phyloP scores from a whole-genome alignment of 768 basidiomycete genomes.

The Termitomyces sp. region DNA sequence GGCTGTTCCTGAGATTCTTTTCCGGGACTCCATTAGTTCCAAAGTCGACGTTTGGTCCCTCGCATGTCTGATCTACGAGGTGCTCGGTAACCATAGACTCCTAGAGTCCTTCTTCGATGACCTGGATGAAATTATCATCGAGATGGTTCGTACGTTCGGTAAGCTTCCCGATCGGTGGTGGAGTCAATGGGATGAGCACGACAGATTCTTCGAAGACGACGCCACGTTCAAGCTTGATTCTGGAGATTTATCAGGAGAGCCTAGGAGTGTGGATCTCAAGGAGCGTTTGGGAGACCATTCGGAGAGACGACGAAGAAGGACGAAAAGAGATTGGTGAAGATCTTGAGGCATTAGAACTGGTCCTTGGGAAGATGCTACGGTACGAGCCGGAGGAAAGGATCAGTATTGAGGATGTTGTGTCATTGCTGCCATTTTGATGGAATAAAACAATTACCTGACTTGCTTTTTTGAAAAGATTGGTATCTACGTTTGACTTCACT shows the following conservation, averaged over 20 bases:
- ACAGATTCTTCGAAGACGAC: slow-evolving; percentile 2
- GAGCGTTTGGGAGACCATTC: slow-evolving; percentile 1
- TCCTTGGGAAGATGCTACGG: neutral
- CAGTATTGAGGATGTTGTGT: slow-evolving; percentile 4
- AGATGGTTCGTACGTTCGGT: slow-evolving; percentile 5
- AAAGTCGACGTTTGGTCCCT: slow-evolving; percentile 3
- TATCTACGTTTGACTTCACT: too few species aligned
- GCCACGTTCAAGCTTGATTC: neutral
- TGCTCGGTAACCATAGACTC: slow-evolving; percentile 3
- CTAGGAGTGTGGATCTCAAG: slow-evolving; percentile 4
- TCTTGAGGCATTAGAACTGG: neutral
- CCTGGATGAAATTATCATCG: slow-evolving; percentile 1
- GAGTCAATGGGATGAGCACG: neutral
- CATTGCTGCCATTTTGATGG: slow-evolving; percentile 1
- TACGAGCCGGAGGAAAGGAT: slow-evolving; percentile 7
- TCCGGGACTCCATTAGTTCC: neutral
- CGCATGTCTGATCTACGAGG: slow-evolving; percentile 1
- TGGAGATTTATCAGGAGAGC: neutral
- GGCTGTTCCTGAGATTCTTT: slow-evolving; percentile 5
- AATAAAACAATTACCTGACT: neutral
- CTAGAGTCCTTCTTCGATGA: slow-evolving; percentile 1
- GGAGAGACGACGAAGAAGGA: neutral
- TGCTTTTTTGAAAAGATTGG: too few species aligned
- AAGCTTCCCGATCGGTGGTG: slow-evolving; percentile 5
- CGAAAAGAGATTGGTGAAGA: slow-evolving; percentile 12